A percentile compares a stretch with the other conserved stretches of the same genome.
phyloP scores from a whole-genome alignment of 1,284 basidiomycete species.

The Leucoagaricus sp. region DNA sequence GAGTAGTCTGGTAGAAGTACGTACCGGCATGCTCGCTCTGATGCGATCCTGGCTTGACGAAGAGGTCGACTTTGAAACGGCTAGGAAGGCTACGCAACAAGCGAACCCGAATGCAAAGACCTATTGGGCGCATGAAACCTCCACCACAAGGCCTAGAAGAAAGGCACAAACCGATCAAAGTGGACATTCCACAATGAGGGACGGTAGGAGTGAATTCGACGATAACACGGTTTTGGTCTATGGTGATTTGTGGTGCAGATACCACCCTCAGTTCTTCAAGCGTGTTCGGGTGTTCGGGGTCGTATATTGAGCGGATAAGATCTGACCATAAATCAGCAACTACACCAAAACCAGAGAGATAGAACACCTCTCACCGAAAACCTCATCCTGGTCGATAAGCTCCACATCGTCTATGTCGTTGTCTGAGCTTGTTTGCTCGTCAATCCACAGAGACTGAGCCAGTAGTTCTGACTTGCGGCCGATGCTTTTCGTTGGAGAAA shows the following conservation, averaged over 20 bases:
- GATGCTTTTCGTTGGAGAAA: slow-evolving; percentile 43
- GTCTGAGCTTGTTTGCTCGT: slow-evolving; percentile 33
- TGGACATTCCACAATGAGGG: slow-evolving; percentile 96
- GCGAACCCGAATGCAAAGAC: slow-evolving; percentile 90
- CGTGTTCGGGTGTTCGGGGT: slow-evolving; percentile 97
- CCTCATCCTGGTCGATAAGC: slow-evolving; percentile 69
- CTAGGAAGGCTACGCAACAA: slow-evolving; percentile 88
- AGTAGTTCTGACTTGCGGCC: slow-evolving; percentile 36
- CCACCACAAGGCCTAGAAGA: neutral
- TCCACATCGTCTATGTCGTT: slow-evolving; percentile 48
- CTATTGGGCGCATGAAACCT: slow-evolving; percentile 40
- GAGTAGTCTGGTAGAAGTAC: slow-evolving; percentile 21
- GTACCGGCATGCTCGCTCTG: slow-evolving; percentile 88
- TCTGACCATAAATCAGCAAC: slow-evolving; percentile 47
- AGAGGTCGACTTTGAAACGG: slow-evolving; percentile 94
- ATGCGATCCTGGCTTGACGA: slow-evolving; percentile 93
- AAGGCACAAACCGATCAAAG: slow-evolving; percentile 74
- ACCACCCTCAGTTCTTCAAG: slow-evolving; percentile 97
- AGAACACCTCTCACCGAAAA: slow-evolving; percentile 67
- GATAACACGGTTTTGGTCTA: slow-evolving; percentile 73
- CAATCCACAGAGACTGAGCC: slow-evolving; percentile 53
- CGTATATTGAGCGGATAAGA: slow-evolving; percentile 89
- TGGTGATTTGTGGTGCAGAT: slow-evolving; percentile 83
- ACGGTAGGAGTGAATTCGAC: slow-evolving; percentile 97
- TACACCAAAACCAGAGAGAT: neutral